A percentile compares a stretch with the other conserved stretches of the same genome.
Evolutionary conservation across 345 rosid species (phyloP).

Genomic region (Adansonia digitata): DNA sequence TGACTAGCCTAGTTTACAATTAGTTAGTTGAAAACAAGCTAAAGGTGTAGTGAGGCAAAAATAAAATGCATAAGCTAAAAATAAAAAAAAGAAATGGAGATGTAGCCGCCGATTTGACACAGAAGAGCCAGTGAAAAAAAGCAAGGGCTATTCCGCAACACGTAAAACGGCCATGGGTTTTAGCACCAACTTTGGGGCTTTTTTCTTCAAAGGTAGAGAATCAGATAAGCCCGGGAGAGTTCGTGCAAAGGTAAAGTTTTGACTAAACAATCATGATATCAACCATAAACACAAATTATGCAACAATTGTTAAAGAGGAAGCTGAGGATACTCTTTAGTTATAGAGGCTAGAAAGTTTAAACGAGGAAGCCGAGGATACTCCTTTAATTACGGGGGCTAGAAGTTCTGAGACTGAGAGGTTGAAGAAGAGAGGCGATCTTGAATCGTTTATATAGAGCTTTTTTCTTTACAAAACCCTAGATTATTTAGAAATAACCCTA

Average conservation of each 20-base stretch:
- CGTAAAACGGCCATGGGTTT: constrained; percentile 44
- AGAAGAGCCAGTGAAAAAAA: constrained; percentile 31
- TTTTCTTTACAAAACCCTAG: neutral
- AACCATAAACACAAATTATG: neutral
- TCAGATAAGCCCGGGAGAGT: constrained; percentile 62
- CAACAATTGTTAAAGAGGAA: neutral
- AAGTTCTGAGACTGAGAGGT: neutral
- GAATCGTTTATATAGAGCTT: constrained; percentile 3
- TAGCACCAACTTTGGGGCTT: constrained; percentile 73
- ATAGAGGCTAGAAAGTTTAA: neutral
- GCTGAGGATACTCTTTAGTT: no score
- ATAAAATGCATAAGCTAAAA: neutral
- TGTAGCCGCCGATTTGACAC: constrained; percentile 63
- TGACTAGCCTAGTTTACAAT: constrained; percentile 44
- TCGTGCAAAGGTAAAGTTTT: neutral
- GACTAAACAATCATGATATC: neutral
- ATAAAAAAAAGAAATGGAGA: neutral
- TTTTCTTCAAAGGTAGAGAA: constrained; percentile 26
- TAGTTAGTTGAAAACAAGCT: constrained; percentile 37
- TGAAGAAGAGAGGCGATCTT: neutral
- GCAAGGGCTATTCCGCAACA: constrained; percentile 53
- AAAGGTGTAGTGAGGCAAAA: constrained; percentile 54
- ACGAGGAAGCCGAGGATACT: neutral
- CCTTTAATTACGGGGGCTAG: neutral
- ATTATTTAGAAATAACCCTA: neutral